These are phyloP conservation scores for Metrosideros polymorpha DNA, from an alignment of 441 rosid species.

Conservation along the genomic window DNA sequence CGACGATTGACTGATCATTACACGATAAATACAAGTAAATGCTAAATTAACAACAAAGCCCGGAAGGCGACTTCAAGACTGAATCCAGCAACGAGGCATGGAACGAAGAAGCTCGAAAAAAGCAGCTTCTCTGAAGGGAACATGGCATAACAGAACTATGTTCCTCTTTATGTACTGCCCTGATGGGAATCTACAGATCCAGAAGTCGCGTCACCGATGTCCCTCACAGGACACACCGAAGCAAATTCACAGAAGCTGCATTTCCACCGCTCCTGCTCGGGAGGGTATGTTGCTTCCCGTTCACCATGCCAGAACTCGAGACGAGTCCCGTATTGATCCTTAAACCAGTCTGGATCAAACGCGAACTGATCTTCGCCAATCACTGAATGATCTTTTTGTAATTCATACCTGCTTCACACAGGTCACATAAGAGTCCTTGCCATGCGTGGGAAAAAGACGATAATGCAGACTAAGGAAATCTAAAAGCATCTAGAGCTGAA, in stretches of 20 bases:
- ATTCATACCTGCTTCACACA: conserved; percentile 49
- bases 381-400: conserved; percentile 55
- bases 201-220: background rate
- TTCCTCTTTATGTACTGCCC: background rate
- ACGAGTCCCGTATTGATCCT: conserved; percentile 22
- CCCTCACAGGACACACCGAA: conserved; percentile 22
- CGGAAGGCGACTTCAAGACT: background rate
- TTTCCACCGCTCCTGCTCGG: conserved; percentile 83
- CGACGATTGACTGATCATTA: background rate
- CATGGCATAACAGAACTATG: background rate
- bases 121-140: background rate
- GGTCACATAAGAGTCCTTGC: background rate
- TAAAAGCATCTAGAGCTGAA: background rate
- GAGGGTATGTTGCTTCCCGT: conserved; percentile 48
- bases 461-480: background rate
- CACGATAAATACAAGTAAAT: background rate
- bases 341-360: conserved; percentile 43
- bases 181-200: background rate
- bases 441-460: background rate
- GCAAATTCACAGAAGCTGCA: conserved; percentile 52
- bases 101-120: background rate
- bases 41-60: background rate
- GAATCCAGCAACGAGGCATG: background rate
- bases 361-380: conserved; percentile 54
- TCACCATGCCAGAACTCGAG: conserved; percentile 60